Evolutionary conservation across 2,329 filamentous ascomycete genomes (phyloP).

Genomic region (Fusarium napiforme): DNA sequence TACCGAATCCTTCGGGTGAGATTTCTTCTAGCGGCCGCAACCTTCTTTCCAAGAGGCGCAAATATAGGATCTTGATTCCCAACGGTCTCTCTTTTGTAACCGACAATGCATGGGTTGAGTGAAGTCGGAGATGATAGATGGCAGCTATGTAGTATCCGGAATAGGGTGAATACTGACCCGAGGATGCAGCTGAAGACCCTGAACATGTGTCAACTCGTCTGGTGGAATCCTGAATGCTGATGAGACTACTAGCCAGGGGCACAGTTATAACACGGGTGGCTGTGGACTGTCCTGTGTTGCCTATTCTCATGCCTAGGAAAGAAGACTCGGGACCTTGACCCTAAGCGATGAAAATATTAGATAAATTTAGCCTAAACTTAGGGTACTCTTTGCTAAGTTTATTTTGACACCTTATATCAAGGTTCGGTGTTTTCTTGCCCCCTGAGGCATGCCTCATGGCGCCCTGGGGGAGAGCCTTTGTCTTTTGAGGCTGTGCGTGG

Average conservation of each 20-base stretch:
- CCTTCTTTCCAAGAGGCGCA: neutral
- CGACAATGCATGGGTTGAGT: neutral
- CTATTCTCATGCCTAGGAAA: neutral
- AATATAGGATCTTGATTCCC: slow-evolving; percentile 2
- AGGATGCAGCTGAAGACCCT: neutral
- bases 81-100: neutral
- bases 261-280: slow-evolving; percentile 10
- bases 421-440: no score
- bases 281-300: slow-evolving; percentile 6
- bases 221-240: neutral
- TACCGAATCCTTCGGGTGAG: slow-evolving; percentile 17
- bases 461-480: neutral
- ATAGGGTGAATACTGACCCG: neutral
- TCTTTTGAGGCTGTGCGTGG: slow-evolving; percentile 16
- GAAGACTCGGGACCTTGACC: no score
- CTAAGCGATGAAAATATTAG: no score
- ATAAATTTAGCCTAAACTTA: no score
- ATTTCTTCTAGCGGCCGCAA: slow-evolving; percentile 13
- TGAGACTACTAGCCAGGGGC: slow-evolving; percentile 4
- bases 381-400: no score
- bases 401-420: no score
- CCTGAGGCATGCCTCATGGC: neutral
- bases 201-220: slow-evolving; percentile 4
- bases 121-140: neutral
- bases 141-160: neutral